Evolutionary conservation across 2,329 filamentous ascomycete species (phyloP).

Genomic region (Talaromyces sp.): DNA sequence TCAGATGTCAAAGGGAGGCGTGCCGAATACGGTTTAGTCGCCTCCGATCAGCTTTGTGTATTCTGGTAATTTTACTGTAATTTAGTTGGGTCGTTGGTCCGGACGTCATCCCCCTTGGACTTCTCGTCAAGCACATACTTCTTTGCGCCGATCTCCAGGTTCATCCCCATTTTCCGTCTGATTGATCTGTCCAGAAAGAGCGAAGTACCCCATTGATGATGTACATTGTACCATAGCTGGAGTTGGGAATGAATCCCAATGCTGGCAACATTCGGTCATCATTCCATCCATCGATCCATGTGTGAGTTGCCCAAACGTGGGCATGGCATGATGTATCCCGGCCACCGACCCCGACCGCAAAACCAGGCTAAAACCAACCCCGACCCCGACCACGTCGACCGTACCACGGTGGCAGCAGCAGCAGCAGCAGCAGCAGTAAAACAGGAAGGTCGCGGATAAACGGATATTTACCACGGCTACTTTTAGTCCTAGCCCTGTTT

Average conservation of each 20-base stretch:
- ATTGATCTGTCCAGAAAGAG: background rate
- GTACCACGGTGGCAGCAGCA: background rate
- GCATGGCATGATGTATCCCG: background rate
- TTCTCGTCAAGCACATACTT: background rate
- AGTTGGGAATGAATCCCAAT: too few relatives aligned
- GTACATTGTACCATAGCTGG: too few relatives aligned
- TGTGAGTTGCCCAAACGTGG: background rate
- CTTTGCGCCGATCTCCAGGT: background rate
- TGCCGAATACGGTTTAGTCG: background rate
- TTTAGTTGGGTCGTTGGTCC: background rate
- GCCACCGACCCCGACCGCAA: background rate
- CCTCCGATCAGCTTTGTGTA: background rate
- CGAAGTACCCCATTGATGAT: background rate
- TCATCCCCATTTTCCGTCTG: background rate
- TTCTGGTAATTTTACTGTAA: background rate
- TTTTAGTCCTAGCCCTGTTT: background rate
- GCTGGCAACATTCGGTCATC: too few relatives aligned
- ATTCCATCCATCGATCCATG: background rate
- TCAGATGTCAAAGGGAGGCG: background rate
- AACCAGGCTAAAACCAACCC: background rate
- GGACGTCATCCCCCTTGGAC: background rate
- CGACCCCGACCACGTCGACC: background rate
- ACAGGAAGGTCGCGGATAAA: background rate
- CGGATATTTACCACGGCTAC: background rate
- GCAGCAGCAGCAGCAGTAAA: background rate